These are phyloP conservation scores for Podila epicladia DNA, from an alignment of 192 early-diverging fungal species.

Conservation along the genomic window DNA sequence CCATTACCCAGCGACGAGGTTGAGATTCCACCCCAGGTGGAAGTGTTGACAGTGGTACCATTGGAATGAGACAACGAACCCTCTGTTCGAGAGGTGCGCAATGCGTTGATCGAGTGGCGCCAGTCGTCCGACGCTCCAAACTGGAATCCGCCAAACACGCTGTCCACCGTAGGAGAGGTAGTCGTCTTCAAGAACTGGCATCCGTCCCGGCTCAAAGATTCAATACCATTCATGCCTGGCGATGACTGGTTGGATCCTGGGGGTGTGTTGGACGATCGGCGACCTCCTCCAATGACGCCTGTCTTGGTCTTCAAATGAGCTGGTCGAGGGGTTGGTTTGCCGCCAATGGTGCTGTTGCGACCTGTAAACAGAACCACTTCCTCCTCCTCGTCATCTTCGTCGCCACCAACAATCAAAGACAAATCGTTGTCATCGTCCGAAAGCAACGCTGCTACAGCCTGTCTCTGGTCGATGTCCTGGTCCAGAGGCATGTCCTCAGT, in stretches of 20 bases:
- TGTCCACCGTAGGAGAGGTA: constrained; percentile 35
- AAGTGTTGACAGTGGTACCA: background rate
- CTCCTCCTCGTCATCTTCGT: constrained; percentile 48
- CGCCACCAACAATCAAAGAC: constrained; percentile 40
- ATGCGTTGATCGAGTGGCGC: constrained; percentile 37
- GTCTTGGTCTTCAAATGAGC: constrained; percentile 40
- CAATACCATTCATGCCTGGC: constrained; percentile 36
- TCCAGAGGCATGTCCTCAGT: background rate
- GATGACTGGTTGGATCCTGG: constrained; percentile 36
- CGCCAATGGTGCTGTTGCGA: constrained; percentile 22
- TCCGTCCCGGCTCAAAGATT: constrained; percentile 2
- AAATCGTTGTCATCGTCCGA: constrained; percentile 49
- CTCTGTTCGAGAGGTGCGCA: constrained; percentile 22
- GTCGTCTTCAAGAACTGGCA: background rate
- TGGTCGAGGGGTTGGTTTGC: constrained; percentile 35
- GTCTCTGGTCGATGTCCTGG: constrained; percentile 26
- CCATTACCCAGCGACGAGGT: constrained; percentile 29
- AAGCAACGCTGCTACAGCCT: constrained; percentile 36
- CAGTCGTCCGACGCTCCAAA: constrained; percentile 46
- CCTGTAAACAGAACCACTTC: constrained; percentile 58
- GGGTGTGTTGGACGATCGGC: constrained; percentile 35
- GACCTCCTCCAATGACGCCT: constrained; percentile 37
- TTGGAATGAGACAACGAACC: background rate
- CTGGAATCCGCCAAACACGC: constrained; percentile 44
- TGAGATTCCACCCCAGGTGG: constrained; percentile 41